Evolutionary conservation across 2,329 filamentous ascomycete genomes (phyloP).

Genomic region (Monilinia vaccinii-corymbosi): DNA sequence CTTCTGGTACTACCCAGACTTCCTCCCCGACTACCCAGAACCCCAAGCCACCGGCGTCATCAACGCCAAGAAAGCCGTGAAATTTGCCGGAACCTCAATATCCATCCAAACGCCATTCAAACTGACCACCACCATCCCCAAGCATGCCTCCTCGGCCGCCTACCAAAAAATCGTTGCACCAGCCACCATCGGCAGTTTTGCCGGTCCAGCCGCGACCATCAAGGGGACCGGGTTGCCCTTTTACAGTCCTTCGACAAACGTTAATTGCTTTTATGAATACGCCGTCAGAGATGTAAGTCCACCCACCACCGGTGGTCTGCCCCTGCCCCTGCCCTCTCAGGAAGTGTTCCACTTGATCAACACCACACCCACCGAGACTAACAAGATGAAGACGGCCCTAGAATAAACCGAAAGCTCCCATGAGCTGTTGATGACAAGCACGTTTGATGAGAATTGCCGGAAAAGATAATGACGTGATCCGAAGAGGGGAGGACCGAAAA

Average conservation of each 20-base stretch:
- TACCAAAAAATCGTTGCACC: not conserved
- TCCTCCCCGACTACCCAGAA: not conserved
- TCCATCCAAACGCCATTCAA: not conserved
- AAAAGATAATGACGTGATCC: not conserved
- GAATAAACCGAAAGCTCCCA: not conserved
- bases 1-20: conserved; percentile 8
- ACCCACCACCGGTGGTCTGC: no score
- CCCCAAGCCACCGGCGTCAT: conserved; percentile 1
- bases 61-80: not conserved
- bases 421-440: not conserved
- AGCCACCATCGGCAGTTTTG: conserved; percentile 1
- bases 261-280: conserved; percentile 3
- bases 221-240: not conserved
- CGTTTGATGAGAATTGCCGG: no score
- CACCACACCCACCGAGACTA: no score
- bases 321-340: no score
- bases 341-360: no score
- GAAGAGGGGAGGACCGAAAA: not conserved
- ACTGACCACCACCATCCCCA: not conserved
- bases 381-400: not conserved
- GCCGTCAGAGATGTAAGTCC: conserved; percentile 3
- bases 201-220: not conserved
- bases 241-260: not conserved
- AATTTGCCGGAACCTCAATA: not conserved
- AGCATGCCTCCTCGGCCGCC: not conserved